Base-by-base conservation (phyloP, 2,329 filamentous ascomycete species). In the Venturiaceae sp. region DNA sequence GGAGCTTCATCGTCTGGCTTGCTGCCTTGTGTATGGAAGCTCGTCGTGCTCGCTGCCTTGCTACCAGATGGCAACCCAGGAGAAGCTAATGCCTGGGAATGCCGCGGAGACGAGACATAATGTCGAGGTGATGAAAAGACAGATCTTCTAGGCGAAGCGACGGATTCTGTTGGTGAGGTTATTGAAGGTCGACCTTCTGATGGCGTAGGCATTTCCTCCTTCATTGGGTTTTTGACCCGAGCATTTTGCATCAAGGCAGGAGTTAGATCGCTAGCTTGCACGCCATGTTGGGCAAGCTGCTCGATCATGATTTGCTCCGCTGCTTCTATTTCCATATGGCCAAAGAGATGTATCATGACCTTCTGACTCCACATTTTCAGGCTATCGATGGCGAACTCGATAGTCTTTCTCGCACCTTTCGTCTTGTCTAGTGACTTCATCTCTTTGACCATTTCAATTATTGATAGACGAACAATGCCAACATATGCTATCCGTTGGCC, bases 251-350 rank as follows among this genome's bases (percentile, higher is more conserved):
- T 95, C 47, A 99, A 78, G 0, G 89, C 83, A 0, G 89, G 87
- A 0, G 90, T 92, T 60, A 99, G 77, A 70, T 99, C 94, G 47
- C 79, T 77, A 0, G 94, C 87, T 62, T 90, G 79, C 6, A 99
- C 91, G 4, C 92, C 94, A 73, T 99, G 94, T 60, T 94, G 88
- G 13, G 89, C 87, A 60, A 99, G 79, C 72, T 99, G 94, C 74
- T 99, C 94, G 64, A 99, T 96, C 94, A 99, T 99, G 71, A 99
- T 79, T 76, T 99, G 94, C 73, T 99, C 94, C 60, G 73, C 72
- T 23, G 28, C 47, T 67, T 86, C 91, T 66, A 99, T 95, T 61
- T 99, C 94, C 94, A 99, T 99, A 72, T 99, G 94, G 13, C 84
- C 78, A 71, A 97, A 99, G 13, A 99, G 72, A 26, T 92, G 84